Evolutionary conservation across 495 filamentous ascomycete species (phyloP).

Genomic region (Penicillium goetzii): DNA sequence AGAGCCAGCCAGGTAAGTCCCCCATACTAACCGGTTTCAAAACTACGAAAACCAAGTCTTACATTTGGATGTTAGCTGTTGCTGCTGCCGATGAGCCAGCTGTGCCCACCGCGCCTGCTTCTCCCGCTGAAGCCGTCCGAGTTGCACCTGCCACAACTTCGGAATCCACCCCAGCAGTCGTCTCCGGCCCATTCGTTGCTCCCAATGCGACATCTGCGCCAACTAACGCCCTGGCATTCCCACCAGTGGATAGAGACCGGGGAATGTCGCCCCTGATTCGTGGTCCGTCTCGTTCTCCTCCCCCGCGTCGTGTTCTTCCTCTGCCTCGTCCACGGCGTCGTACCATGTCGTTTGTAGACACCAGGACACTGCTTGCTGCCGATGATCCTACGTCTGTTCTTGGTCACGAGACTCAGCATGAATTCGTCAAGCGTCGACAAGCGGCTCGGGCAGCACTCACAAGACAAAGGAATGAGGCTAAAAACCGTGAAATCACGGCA

Average conservation of each 20-base stretch:
- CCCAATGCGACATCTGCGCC: too few species aligned
- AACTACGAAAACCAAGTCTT: neutral
- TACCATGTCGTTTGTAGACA: neutral
- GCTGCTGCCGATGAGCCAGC: conserved; percentile 1
- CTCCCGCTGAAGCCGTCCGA: neutral
- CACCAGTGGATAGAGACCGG: neutral
- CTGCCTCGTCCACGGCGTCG: neutral
- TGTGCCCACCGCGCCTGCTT: neutral
- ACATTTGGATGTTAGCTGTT: neutral
- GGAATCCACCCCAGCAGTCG: neutral
- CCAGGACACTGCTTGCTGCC: neutral
- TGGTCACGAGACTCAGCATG: neutral
- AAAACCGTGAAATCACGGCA: neutral
- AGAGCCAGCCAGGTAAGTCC: conserved; percentile 8
- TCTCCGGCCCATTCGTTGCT: neutral
- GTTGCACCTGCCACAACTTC: neutral
- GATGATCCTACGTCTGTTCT: neutral
- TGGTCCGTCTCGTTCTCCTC: neutral
- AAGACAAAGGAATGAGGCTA: neutral
- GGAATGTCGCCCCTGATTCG: neutral
- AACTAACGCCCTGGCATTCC: neutral
- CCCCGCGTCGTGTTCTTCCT: neutral
- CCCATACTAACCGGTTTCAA: neutral
- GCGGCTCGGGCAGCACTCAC: neutral
- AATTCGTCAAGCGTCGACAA: conserved; percentile 8